Percentiles rank a stretch among this genome's conserved stretches.
Evolutionary conservation across 2,329 filamentous ascomycete species (phyloP).

Genomic region (Biscogniauxia marginata): DNA sequence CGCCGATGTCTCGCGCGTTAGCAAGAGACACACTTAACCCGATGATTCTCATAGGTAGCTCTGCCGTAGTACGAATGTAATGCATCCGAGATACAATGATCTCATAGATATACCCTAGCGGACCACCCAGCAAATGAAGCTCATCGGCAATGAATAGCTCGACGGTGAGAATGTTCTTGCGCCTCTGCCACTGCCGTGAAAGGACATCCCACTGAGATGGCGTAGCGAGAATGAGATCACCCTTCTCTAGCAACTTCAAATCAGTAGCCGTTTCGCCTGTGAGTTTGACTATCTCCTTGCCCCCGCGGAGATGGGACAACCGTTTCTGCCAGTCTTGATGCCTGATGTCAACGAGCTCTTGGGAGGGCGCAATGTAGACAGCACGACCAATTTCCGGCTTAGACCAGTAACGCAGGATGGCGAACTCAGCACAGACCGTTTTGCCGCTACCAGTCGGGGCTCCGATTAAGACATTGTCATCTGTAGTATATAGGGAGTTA

Average conservation of each 20-base stretch:
- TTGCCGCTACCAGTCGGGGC: slow-evolving; percentile 95
- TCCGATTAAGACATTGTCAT: slow-evolving; percentile 91
- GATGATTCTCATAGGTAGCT: slow-evolving; percentile 81
- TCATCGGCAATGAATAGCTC: slow-evolving; percentile 94
- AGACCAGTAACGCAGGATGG: slow-evolving; percentile 84
- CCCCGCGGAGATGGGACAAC: slow-evolving; percentile 68
- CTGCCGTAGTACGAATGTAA: slow-evolving; percentile 86
- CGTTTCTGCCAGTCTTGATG: slow-evolving; percentile 83
- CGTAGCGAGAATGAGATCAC: slow-evolving; percentile 88
- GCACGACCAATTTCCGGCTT: slow-evolving; percentile 70
- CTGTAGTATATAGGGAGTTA: slow-evolving; percentile 84
- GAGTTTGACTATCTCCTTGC: slow-evolving; percentile 88
- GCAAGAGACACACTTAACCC: slow-evolving; percentile 89
- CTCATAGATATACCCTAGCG: slow-evolving; percentile 87
- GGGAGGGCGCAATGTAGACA: slow-evolving; percentile 92
- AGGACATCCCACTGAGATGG: slow-evolving; percentile 94
- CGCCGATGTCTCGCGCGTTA: slow-evolving; percentile 89
- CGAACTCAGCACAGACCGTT: slow-evolving; percentile 94
- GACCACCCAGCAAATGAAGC: slow-evolving; percentile 86
- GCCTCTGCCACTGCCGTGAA: slow-evolving; percentile 92
- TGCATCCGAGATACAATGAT: slow-evolving; percentile 97
- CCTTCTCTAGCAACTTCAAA: slow-evolving; percentile 80
- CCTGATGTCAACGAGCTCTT: slow-evolving; percentile 83
- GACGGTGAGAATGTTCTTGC: slow-evolving; percentile 91
- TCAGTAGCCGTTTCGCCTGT: slow-evolving; percentile 91